These are phyloP conservation scores for Usnea hakonensis DNA, from an alignment of 495 filamentous ascomycete genomes.

Conservation along the genomic window DNA sequence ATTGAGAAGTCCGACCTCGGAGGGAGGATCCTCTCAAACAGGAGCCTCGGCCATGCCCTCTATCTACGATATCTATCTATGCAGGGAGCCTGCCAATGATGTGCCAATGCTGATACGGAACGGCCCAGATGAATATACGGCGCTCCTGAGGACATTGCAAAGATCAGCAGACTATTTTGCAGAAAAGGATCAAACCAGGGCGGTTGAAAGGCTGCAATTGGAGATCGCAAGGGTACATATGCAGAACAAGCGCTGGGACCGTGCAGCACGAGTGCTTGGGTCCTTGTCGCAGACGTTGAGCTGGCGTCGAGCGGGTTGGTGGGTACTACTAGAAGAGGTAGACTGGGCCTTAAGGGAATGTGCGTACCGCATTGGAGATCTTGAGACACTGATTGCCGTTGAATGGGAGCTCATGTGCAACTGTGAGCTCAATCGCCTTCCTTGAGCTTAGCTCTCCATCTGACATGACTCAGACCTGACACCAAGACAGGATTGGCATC, in stretches of 20 bases:
- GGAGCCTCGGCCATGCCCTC: slow-evolving; percentile 7
- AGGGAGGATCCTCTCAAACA: neutral
- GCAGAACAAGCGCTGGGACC: slow-evolving; percentile 51
- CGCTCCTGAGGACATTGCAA: slow-evolving; percentile 37
- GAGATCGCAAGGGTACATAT: slow-evolving; percentile 64
- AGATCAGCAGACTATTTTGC: slow-evolving; percentile 59
- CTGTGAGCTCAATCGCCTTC: slow-evolving; percentile 41
- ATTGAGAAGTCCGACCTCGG: neutral
- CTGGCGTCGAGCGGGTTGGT: slow-evolving; percentile 78
- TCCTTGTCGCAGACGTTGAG: slow-evolving; percentile 65
- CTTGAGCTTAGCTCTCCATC: neutral
- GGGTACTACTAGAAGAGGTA: slow-evolving; percentile 57
- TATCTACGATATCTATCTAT: slow-evolving; percentile 21
- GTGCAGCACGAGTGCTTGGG: slow-evolving; percentile 57
- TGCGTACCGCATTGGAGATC: slow-evolving; percentile 55
- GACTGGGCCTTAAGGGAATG: slow-evolving; percentile 67
- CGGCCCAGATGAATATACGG: slow-evolving; percentile 21
- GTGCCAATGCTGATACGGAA: slow-evolving; percentile 21
- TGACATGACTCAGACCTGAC: slow-evolving; percentile 45
- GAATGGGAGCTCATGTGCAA: slow-evolving; percentile 75
- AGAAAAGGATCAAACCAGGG: slow-evolving; percentile 52
- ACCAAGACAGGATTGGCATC: slow-evolving; percentile 53
- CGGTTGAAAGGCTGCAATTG: slow-evolving; percentile 60
- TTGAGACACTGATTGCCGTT: slow-evolving; percentile 61
- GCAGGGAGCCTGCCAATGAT: slow-evolving; percentile 20